phyloP scores from a whole-genome alignment of 1,284 basidiomycete species.

The Coniferiporia weirii region DNA sequence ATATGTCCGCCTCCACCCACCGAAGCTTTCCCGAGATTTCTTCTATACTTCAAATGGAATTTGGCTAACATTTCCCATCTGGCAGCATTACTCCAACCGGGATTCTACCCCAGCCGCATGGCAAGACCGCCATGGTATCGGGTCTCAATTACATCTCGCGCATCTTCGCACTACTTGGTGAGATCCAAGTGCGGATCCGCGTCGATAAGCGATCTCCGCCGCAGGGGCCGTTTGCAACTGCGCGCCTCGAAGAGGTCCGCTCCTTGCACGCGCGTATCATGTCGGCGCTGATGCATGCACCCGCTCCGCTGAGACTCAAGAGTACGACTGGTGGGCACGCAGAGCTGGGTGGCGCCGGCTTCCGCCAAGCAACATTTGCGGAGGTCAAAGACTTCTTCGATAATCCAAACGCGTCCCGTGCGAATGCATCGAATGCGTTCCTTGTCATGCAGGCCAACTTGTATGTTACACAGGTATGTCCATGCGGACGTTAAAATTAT shows the following conservation, averaged over 20 bases:
- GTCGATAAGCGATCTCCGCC: slow-evolving; percentile 81
- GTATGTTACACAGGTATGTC: slow-evolving; percentile 76
- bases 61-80: slow-evolving; percentile 13
- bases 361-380: slow-evolving; percentile 74
- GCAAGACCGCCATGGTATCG: slow-evolving; percentile 75
- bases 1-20: slow-evolving; percentile 11
- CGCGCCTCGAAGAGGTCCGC: slow-evolving; percentile 73
- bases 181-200: slow-evolving; percentile 77
- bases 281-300: slow-evolving; percentile 61
- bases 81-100: slow-evolving; percentile 71
- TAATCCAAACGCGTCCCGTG: slow-evolving; percentile 78
- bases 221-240: slow-evolving; percentile 76
- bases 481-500: neutral
- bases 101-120: slow-evolving; percentile 76
- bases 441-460: slow-evolving; percentile 86
- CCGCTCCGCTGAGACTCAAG: slow-evolving; percentile 67
- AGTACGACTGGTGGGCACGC: slow-evolving; percentile 36
- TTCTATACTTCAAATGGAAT: slow-evolving; percentile 21
- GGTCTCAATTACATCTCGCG: slow-evolving; percentile 84
- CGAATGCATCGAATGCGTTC: slow-evolving; percentile 80
- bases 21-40: slow-evolving; percentile 30
- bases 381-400: slow-evolving; percentile 87
- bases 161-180: slow-evolving; percentile 77
- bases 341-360: slow-evolving; percentile 63
- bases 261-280: slow-evolving; percentile 70